A percentile compares a stretch with the other conserved stretches of the same genome.
Conservation (phyloP, 176 grass and related monocot species). For the Triticum timopheevii region DNA sequence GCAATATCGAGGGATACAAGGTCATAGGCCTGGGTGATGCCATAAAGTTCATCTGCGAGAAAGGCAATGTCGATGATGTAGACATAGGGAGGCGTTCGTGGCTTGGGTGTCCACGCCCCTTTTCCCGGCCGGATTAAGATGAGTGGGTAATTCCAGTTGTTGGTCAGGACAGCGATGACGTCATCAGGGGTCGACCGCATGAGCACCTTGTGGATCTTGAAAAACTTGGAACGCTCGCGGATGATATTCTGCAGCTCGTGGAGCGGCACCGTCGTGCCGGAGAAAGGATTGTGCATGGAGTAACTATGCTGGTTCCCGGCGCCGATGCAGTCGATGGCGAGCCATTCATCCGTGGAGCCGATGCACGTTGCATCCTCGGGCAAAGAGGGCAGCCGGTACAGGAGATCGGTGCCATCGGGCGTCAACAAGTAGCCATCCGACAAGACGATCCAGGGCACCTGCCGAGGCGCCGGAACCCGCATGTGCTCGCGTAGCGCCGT, state of each 20-base stretch:
- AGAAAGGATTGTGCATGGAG: neutral
- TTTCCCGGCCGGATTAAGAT: neutral
- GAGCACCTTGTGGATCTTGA: neutral
- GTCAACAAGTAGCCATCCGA: neutral
- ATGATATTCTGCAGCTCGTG: neutral
- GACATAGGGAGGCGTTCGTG: neutral
- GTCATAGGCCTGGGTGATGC: neutral
- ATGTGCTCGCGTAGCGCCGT: neutral
- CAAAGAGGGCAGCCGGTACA: neutral
- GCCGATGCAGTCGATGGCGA: neutral
- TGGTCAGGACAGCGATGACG: neutral
- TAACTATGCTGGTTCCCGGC: neutral
- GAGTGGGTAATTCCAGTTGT: neutral
- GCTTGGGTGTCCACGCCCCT: neutral
- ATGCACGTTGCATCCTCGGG: neutral
- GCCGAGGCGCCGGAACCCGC: neutral
- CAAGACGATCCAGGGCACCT: neutral
- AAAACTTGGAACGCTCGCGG: neutral
- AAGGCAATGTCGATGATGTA: neutral
- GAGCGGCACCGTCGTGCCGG: neutral
- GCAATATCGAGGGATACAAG: neutral
- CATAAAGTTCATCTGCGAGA: neutral
- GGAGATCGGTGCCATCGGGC: neutral
- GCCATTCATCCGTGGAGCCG: neutral
- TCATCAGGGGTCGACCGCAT: neutral